Evolutionary conservation across 2,329 filamentous ascomycete species (phyloP), one percentile per base, ranked within the genome.

Genomic region (Colletotrichum tofieldiae): DNA sequence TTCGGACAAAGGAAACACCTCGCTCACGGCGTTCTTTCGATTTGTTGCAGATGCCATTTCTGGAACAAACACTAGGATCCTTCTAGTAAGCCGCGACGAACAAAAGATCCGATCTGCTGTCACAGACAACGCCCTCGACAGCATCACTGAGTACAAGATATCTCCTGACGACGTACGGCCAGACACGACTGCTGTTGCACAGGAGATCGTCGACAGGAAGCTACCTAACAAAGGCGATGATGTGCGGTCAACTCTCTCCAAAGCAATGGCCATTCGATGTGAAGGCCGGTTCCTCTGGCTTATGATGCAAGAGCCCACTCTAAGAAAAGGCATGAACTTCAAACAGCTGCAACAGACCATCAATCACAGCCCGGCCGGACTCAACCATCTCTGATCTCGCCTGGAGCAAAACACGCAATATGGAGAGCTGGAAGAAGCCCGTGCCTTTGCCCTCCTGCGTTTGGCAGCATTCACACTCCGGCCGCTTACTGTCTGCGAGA

Each of bases 211-310:
- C 0, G 39, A 79, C 8, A 71, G 41, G 4, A 81, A 77, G 20
- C 64, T 83, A 0, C 16, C 58, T 0, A 79, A 78, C 6, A 80
- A 81, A 32, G 75, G 62, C 8, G 26, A 77, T 0, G 37, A 49
- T 1, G 26, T 79, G 0, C 72, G 71, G 26, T 2, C 67, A 0
- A 47, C 74, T 0, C 65, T 82, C 1, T 77, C 79, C 2, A 11
- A 75, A 7, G 65, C 58, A n/a, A 76, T 83, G 67, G 67, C 79
- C 0, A 65, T 77, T 7, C 70, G 76, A 2, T 81, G 77, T 35
- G 73, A 79, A 1, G 82, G 80, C 0, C 81, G 81, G 54, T 83
- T 84, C 52, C 55, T 83, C 0, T 82, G 76, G 75, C 74, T 83
- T 1, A 79, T 77, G 20, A 39, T 83, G 69, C 76, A 81, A 18